Percentiles rank a stretch among this genome's conserved stretches.
These are phyloP conservation scores for Alectoria sarmentosa DNA, from an alignment of 495 filamentous ascomycete genomes.

Conservation along the genomic window DNA sequence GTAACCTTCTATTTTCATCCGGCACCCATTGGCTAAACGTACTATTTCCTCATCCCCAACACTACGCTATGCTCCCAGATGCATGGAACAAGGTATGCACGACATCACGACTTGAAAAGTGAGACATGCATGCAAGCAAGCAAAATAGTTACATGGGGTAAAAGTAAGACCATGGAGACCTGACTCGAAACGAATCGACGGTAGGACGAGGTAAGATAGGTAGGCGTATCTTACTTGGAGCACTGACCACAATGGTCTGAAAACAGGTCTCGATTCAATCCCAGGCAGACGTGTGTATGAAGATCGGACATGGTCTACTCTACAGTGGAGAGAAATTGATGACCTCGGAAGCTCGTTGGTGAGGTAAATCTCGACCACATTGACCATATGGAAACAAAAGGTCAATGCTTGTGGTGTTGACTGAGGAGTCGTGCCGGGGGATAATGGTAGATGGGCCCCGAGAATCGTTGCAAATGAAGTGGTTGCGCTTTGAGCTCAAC, in stretches of 20 bases:
- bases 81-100: neutral
- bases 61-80: neutral
- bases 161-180: neutral
- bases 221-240: neutral
- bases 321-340: neutral
- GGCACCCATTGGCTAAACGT: neutral
- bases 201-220: neutral
- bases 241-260: neutral
- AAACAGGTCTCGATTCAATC: neutral
- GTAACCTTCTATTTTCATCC: neutral
- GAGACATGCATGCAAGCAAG: neutral
- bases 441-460: neutral
- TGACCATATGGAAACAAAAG: neutral
- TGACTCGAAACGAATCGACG: neutral
- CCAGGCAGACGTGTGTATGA: neutral
- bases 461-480: constrained; percentile 11
- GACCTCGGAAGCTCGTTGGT: neutral
- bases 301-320: neutral
- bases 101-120: neutral
- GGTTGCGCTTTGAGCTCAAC: constrained; percentile 18
- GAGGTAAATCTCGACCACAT: neutral
- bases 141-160: neutral
- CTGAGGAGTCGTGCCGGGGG: neutral
- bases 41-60: neutral
- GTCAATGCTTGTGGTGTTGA: constrained; percentile 5